Percentiles rank a stretch among this genome's conserved stretches.
These are phyloP conservation scores for Sugiyamaella grinbergsii DNA, from an alignment of 1,139 yeast species.

Conservation along the genomic window DNA sequence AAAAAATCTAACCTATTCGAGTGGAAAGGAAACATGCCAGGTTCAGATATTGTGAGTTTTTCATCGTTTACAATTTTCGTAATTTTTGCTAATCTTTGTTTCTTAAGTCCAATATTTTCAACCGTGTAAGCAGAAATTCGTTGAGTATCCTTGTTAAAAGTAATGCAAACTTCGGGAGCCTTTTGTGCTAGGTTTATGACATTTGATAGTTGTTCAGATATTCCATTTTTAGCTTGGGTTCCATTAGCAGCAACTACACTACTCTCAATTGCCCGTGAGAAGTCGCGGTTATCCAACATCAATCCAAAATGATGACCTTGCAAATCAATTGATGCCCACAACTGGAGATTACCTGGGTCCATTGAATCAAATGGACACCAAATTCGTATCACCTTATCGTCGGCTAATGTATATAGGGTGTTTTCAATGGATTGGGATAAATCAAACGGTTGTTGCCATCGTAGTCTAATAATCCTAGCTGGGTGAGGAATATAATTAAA, in stretches of 20 bases:
- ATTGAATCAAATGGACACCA: slow-evolving; percentile 68
- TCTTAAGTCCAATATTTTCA: slow-evolving; percentile 51
- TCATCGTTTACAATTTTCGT: slow-evolving; percentile 29
- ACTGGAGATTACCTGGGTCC: slow-evolving; percentile 51
- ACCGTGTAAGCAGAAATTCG: slow-evolving; percentile 52
- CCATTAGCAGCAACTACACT: slow-evolving; percentile 28
- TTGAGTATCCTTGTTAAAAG: slow-evolving; percentile 49
- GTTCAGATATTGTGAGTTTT: slow-evolving; percentile 14
- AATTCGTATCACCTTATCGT: slow-evolving; percentile 58
- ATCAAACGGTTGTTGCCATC: slow-evolving; percentile 38
- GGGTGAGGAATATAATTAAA: slow-evolving; percentile 69
- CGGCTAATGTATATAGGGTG: slow-evolving; percentile 61
- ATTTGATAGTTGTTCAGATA: slow-evolving; percentile 28
- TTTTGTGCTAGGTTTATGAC: slow-evolving; percentile 33
- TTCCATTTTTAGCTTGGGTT: slow-evolving; percentile 23
- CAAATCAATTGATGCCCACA: slow-evolving; percentile 58
- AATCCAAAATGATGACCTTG: slow-evolving; percentile 46
- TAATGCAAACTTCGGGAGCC: slow-evolving; percentile 58
- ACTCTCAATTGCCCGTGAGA: slow-evolving; percentile 48
- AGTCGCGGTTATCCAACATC: slow-evolving; percentile 59
- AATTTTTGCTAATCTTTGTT: slow-evolving; percentile 49
- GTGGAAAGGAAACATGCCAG: slow-evolving; percentile 24
- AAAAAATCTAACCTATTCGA: slow-evolving; percentile 23
- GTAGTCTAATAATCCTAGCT: slow-evolving; percentile 51
- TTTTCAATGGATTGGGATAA: slow-evolving; percentile 39